These are phyloP conservation scores for Hypoxylon rickii DNA, from an alignment of 495 filamentous ascomycete genomes.

Conservation along the genomic window DNA sequence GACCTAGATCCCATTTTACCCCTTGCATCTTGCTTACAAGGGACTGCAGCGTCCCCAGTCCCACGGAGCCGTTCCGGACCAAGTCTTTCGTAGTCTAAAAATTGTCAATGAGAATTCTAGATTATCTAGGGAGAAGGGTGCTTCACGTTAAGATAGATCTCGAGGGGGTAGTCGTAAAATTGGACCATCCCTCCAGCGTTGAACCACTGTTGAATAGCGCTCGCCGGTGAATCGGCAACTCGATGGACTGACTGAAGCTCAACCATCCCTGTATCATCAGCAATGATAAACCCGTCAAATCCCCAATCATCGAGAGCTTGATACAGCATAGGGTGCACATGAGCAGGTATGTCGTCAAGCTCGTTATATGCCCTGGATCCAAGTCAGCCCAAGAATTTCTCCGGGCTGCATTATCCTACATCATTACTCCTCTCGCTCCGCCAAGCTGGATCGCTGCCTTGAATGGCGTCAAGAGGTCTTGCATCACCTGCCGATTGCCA, in stretches of 20 bases:
- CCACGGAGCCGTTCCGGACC: constrained; percentile 41
- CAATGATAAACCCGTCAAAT: constrained; percentile 47
- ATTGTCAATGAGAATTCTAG: constrained; percentile 11
- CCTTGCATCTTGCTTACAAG: constrained; percentile 42
- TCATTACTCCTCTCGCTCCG: constrained; percentile 47
- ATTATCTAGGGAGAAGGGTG: background rate
- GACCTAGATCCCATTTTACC: constrained; percentile 48
- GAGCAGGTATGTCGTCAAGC: constrained; percentile 44
- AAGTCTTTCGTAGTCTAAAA: constrained; percentile 42
- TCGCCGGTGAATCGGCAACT: constrained; percentile 40
- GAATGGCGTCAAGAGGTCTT: constrained; percentile 46
- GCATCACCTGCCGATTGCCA: constrained; percentile 44
- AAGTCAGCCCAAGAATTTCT: background rate
- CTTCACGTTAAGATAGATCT: constrained; percentile 37
- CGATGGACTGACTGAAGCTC: constrained; percentile 35
- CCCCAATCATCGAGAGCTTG: constrained; percentile 43
- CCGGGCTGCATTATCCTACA: constrained; percentile 28
- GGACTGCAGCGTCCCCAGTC: constrained; percentile 38
- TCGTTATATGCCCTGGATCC: constrained; percentile 42
- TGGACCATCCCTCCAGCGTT: constrained; percentile 45
- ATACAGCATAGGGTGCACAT: constrained; percentile 43
- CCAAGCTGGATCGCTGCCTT: constrained; percentile 48
- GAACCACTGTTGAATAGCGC: constrained; percentile 46
- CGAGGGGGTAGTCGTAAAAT: constrained; percentile 40
- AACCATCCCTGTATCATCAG: constrained; percentile 45